These are phyloP conservation scores for Brassica carinata DNA, from an alignment of 345 rosid genomes.

Conservation along the genomic window DNA sequence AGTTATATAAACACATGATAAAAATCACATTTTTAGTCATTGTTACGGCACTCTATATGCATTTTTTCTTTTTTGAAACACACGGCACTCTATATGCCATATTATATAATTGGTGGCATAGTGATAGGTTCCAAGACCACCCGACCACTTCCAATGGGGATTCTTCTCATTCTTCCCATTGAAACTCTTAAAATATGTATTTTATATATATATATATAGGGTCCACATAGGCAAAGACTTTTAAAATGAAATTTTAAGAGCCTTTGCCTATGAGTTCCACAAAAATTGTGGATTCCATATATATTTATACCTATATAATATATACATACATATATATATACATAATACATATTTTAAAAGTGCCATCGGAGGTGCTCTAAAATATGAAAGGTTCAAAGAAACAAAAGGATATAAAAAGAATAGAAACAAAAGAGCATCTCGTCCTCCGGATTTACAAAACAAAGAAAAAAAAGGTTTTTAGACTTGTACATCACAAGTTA, in stretches of 20 bases:
- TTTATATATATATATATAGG: too few relatives aligned
- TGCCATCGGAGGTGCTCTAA: background rate
- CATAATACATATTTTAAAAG: too few relatives aligned
- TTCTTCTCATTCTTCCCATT: too few relatives aligned
- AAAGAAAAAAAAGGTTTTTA: constrained; percentile 24
- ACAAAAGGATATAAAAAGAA: constrained; percentile 10
- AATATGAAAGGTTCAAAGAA: background rate
- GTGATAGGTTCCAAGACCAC: background rate
- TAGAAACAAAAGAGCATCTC: constrained; percentile 31
- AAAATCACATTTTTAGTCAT: background rate
- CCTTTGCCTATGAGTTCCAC: too few relatives aligned
- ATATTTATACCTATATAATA: too few relatives aligned
- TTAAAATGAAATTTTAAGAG: too few relatives aligned
- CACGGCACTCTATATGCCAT: background rate
- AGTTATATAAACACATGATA: background rate
- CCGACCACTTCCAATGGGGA: too few relatives aligned
- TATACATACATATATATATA: too few relatives aligned
- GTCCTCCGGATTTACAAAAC: constrained; percentile 35
- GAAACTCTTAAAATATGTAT: too few relatives aligned
- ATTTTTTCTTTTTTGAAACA: too few relatives aligned
- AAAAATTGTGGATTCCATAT: too few relatives aligned
- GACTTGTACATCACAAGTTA: constrained; percentile 33
- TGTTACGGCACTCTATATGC: background rate
- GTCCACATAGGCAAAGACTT: too few relatives aligned
- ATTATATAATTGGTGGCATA: background rate